Evolutionary conservation across 371 early-diverging fungal genomes (phyloP).

Genomic region (Parasitella parasitica): DNA sequence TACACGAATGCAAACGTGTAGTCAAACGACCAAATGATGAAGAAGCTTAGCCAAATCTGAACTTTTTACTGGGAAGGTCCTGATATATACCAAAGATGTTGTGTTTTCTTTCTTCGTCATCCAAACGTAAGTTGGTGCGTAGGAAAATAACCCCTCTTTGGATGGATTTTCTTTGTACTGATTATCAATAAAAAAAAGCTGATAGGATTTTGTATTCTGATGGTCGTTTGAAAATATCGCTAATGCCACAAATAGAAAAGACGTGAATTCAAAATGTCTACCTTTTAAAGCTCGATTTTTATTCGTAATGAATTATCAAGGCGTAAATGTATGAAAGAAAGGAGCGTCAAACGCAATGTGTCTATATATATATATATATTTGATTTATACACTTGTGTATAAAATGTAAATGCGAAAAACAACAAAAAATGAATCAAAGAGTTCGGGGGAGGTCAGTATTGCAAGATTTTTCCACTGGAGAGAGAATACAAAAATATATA

Average conservation of each 20-base stretch:
- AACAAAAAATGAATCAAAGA: background rate
- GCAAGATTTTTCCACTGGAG: background rate
- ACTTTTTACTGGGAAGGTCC: background rate
- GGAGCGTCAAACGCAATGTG: background rate
- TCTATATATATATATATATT: background rate
- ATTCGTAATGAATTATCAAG: background rate
- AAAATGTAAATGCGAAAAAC: background rate
- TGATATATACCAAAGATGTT: background rate
- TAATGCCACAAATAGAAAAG: background rate
- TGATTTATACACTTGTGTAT: background rate
- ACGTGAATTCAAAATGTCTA: background rate
- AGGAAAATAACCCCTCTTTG: background rate
- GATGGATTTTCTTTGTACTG: background rate
- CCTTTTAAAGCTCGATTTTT: background rate
- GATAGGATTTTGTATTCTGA: conserved; percentile 7
- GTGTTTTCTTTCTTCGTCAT: background rate
- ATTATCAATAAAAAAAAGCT: conserved; percentile 7
- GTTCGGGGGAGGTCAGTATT: background rate
- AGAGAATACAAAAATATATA: background rate
- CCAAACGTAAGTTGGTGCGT: background rate
- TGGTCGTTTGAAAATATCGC: background rate
- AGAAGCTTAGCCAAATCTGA: conserved; percentile 17
- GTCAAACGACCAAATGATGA: conserved; percentile 7
- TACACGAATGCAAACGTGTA: background rate
- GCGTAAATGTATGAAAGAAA: background rate